These are phyloP conservation scores for Coniochaeta sp. DNA, from an alignment of 2,329 filamentous ascomycete species.

Conservation along the genomic window DNA sequence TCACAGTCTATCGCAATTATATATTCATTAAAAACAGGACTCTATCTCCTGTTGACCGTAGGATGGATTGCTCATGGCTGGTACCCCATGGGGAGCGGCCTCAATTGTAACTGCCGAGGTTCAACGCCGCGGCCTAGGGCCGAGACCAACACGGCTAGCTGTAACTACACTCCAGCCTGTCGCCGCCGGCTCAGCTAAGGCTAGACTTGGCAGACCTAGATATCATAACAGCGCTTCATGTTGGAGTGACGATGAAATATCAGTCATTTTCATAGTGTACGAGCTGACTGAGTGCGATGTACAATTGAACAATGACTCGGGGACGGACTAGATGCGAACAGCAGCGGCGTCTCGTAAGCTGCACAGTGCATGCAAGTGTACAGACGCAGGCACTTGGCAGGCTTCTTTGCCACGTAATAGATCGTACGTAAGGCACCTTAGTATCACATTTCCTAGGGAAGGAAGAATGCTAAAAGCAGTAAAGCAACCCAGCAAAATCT, in stretches of 20 bases:
- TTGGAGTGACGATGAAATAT: not conserved
- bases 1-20: not conserved
- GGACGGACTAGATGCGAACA: too few species aligned
- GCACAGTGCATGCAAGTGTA: too few species aligned
- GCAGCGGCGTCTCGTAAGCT: not conserved
- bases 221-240: not conserved
- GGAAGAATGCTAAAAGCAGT: too few species aligned
- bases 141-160: not conserved
- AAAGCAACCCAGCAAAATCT: not conserved
- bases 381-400: too few species aligned
- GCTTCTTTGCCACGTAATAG: too few species aligned
- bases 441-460: too few species aligned
- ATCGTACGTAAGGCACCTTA: too few species aligned
- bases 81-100: not conserved
- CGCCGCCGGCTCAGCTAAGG: not conserved
- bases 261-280: not conserved
- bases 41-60: not conserved
- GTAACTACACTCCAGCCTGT: too few species aligned
- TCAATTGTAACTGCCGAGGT: conserved; percentile 1
- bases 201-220: not conserved
- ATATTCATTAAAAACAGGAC: too few species aligned
- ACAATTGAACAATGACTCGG: too few species aligned
- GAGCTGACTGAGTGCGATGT: too few species aligned
- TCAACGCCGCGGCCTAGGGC: not conserved
- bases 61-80: not conserved